Evolutionary conservation across 2,329 filamentous ascomycete species (phyloP), one percentile per base, ranked within the genome.

Genomic region (Simplicillium aogashimaense): DNA sequence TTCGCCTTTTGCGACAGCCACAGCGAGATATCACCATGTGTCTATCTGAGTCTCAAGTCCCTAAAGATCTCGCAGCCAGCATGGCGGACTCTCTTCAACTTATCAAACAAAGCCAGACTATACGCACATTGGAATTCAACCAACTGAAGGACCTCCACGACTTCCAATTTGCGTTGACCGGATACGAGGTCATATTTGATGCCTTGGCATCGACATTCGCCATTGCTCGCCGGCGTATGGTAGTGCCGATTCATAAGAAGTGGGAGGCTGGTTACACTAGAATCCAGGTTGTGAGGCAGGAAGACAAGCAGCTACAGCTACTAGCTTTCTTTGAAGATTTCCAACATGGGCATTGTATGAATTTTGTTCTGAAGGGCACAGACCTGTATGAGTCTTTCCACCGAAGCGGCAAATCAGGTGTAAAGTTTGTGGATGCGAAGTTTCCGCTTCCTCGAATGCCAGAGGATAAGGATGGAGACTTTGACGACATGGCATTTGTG

Each of bases 221-320:
- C 43, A 94, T 95, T 48, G 81, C 88, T 2, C 79, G 88, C 25
- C 78, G 86, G 37, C 77, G 86, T 48, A 92, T 89, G 82, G 86
- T 95, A 11, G 86, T 94, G 13, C 86, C 86, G 0, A 90, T 95
- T 48, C 85, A 94, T 65, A 94, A 95, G 64, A 92, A 92, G 59
- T 94, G 86, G 86, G 87, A 94, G 55, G 85, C 88, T 3, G 78
- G 72, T n/a, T 74, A 72, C 30, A 86, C 86, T 8, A 78, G 89
- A 29, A 69, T 95, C 7, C 88, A 95, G 56, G 70, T 95, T 30
- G 78, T 95, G 29, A 54, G 51, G 40, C 72, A 78, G 48, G 81
- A 83, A 47, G 84, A 88, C 46, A 84, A 79, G 52, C 74, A 83
- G 12, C 62, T 84, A 16, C 86, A 94, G 57, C 66, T 95, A 25